These are phyloP conservation scores for Irpex rosettiformis DNA, from an alignment of 1,284 basidiomycete genomes.

Conservation along the genomic window DNA sequence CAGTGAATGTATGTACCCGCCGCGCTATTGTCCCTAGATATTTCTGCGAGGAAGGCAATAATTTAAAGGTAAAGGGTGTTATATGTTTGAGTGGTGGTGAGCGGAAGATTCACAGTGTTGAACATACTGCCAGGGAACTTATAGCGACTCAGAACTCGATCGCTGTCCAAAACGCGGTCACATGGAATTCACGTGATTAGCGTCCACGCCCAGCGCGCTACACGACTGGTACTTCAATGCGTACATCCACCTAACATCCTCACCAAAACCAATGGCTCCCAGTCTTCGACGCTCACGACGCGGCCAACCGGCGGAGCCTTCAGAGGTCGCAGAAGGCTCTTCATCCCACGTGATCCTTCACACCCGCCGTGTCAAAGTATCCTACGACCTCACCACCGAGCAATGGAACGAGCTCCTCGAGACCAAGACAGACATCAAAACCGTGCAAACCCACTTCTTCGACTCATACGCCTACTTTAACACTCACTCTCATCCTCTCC, in stretches of 20 bases:
- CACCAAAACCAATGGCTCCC: background rate
- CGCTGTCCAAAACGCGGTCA: background rate
- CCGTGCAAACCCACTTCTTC: background rate
- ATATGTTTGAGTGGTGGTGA: no score
- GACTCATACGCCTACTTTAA: no score
- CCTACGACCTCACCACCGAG: background rate
- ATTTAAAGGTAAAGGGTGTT: no score
- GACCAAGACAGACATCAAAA: background rate
- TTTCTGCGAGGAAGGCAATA: no score
- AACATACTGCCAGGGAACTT: no score
- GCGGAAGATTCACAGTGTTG: no score
- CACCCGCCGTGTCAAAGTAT: conserved; percentile 1
- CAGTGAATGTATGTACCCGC: no score
- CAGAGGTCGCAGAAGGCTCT: background rate
- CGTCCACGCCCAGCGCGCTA: background rate
- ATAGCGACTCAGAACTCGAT: background rate
- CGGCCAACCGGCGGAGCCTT: background rate
- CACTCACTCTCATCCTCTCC: no score
- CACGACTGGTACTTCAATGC: background rate
- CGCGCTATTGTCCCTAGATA: no score
- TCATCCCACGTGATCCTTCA: background rate
- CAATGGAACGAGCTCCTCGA: background rate
- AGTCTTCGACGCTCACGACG: background rate
- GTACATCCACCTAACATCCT: background rate
- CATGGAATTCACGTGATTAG: background rate